Base-by-base conservation (phyloP, 352 stramenopile species). In the Pythium grandisporangium region DNA sequence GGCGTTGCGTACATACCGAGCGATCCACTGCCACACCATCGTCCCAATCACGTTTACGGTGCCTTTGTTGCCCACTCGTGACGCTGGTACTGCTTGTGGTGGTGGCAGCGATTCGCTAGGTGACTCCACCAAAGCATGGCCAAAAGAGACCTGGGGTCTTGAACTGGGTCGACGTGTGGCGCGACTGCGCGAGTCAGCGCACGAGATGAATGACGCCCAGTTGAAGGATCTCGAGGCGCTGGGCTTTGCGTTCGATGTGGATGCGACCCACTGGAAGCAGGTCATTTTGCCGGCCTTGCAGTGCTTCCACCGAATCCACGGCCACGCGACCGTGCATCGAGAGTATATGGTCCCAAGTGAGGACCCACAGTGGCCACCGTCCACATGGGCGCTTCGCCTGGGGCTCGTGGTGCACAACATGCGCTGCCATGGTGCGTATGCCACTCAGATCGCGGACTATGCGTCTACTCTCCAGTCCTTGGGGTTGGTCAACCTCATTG, bases 211-310 rank as follows among this genome's bases (percentile, higher is more conserved):
- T 4, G 51, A 49, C 22, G 20, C 43, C 1, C 33, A 43, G 20
- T 30, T 20, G 13, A 22, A 37, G 1, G 51, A 55, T 5, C 42
- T 75, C 5, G 37, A 52, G 16, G 2, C 6, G 3, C 17, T 70
- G 14, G 53, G 24, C 11, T 63, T 71, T 32, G 51, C 50, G 4
- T 66, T 67, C 12, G 25, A 51, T 16, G 44, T 58, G 22, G 19
- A 37, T 20, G 42, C 59, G 20, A 53, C 42, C 17, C 53, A 56
- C 25, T 71, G 61, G 61, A 12, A 30, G 1, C 19, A 20, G 13
- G 51, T 48, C 33, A 48, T 59, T 34, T 26, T 42, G 20, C 54
- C 54, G 22, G 42, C 54, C 7, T 27, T 63, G 11, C n/a, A 42
- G 20, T 34, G 32, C 19, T 63, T 53, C 27, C 6, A 35, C 3